Evolutionary conservation across 2,329 filamentous ascomycete genomes (phyloP).

Genomic region (Paecilomyces formosus): DNA sequence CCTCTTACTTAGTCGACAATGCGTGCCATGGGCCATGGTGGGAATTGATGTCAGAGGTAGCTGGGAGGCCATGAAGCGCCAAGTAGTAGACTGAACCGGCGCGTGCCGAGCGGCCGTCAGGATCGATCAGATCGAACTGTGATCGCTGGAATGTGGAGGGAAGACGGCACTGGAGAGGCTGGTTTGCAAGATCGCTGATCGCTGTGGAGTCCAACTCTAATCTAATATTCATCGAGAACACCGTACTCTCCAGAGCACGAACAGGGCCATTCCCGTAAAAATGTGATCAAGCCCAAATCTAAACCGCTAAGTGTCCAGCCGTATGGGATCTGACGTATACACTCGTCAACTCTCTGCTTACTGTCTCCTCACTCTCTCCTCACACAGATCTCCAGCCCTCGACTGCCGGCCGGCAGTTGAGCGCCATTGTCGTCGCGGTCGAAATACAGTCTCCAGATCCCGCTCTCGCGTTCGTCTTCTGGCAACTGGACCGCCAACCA

Average conservation of each 20-base stretch:
- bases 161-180: neutral
- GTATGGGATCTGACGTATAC: neutral
- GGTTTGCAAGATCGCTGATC: neutral
- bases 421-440: slow-evolving; percentile 17
- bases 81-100: neutral
- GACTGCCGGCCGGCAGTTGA: slow-evolving; percentile 11
- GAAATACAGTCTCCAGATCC: slow-evolving; percentile 17
- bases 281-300: neutral
- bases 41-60: neutral
- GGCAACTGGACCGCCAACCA: slow-evolving; percentile 16
- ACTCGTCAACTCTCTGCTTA: neutral
- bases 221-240: neutral
- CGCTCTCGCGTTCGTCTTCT: slow-evolving; percentile 11
- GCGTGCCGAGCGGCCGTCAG: neutral
- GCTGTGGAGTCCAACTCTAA: neutral
- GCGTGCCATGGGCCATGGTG: neutral
- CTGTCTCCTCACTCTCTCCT: slow-evolving; percentile 1
- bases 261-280: no score
- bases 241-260: neutral
- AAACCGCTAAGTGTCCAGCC: neutral
- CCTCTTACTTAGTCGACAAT: neutral
- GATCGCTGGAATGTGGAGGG: neutral
- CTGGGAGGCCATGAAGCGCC: neutral
- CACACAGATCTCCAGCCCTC: slow-evolving; percentile 15
- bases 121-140: neutral